phyloP scores from a whole-genome alignment of 2,329 filamentous ascomycete genomes.

The Fonsecaea pugnacius region DNA sequence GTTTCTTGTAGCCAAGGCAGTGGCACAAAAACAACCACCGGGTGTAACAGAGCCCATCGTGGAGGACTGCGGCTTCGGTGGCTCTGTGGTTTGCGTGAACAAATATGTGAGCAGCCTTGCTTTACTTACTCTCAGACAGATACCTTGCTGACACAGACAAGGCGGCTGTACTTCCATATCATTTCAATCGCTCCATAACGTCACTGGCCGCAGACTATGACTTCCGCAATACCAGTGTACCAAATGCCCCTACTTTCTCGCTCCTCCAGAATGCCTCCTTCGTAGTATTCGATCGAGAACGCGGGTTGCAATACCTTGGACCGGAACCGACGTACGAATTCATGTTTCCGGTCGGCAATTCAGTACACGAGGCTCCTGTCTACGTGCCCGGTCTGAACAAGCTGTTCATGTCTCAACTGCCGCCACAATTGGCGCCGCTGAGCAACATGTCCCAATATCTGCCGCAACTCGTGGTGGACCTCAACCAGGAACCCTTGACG shows the following conservation, averaged over 20 bases:
- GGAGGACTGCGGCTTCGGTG: conserved; percentile 40
- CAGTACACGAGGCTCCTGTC: conserved; percentile 51
- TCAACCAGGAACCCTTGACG: conserved; percentile 50
- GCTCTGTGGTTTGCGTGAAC: conserved; percentile 45
- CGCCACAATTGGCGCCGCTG: conserved; percentile 38
- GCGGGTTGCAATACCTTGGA: conserved; percentile 46
- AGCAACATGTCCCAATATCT: conserved; percentile 31
- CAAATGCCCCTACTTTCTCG: conserved; percentile 41
- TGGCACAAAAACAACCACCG: conserved; percentile 36
- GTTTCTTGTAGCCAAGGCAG: background rate
- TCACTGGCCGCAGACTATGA: conserved; percentile 36
- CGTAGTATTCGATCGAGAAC: conserved; percentile 45
- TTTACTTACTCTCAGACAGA: conserved; percentile 1
- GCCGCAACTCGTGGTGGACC: conserved; percentile 47
- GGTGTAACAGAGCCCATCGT: conserved; percentile 41
- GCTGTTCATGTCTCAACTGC: conserved; percentile 46
- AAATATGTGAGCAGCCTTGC: conserved; percentile 43
- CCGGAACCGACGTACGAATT: conserved; percentile 44
- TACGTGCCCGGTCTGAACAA: conserved; percentile 49
- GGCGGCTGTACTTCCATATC: conserved; percentile 43
- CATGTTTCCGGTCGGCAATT: conserved; percentile 44
- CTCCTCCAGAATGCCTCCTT: conserved; percentile 44
- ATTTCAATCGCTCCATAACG: conserved; percentile 44
- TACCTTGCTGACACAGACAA: background rate
- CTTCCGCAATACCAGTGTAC: conserved; percentile 43